These are phyloP conservation scores for Erodium trifolium DNA, from an alignment of 441 rosid genomes.

Conservation along the genomic window DNA sequence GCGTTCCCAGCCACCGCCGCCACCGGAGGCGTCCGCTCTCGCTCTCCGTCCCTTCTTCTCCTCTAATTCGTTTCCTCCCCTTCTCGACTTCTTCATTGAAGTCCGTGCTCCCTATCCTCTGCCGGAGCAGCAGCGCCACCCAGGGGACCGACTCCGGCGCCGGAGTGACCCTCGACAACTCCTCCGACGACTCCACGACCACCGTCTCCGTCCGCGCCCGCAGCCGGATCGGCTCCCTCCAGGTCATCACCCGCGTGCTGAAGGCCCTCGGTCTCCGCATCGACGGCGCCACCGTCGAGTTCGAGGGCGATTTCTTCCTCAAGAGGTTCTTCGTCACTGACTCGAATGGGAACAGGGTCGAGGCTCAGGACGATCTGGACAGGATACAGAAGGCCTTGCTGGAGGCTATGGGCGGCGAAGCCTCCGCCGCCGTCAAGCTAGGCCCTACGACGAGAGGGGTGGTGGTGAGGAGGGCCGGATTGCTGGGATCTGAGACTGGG, in stretches of 20 bases:
- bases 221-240: slow-evolving; percentile 41
- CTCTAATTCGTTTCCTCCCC: too few species aligned
- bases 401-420: slow-evolving; percentile 28
- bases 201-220: slow-evolving; percentile 33
- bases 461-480: slow-evolving; percentile 24
- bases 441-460: slow-evolving; percentile 22
- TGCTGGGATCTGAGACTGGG: neutral
- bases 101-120: too few species aligned
- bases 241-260: slow-evolving; percentile 34
- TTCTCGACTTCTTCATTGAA: too few species aligned
- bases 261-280: slow-evolving; percentile 34
- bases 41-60: too few species aligned
- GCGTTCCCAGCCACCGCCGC: too few species aligned
- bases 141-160: too few species aligned
- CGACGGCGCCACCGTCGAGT: slow-evolving; percentile 29
- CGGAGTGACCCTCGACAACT: slow-evolving; percentile 15
- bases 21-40: too few species aligned
- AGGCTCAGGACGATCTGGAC: slow-evolving; percentile 29
- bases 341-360: slow-evolving; percentile 29
- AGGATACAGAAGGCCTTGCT: slow-evolving; percentile 27
- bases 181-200: slow-evolving; percentile 14
- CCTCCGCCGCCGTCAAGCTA: slow-evolving; percentile 11
- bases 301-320: slow-evolving; percentile 25
- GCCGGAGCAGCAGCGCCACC: too few species aligned
- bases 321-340: slow-evolving; percentile 35